Evolutionary conservation across 2,329 filamentous ascomycete genomes (phyloP).

Genomic region (Aspergillus ochraceus): DNA sequence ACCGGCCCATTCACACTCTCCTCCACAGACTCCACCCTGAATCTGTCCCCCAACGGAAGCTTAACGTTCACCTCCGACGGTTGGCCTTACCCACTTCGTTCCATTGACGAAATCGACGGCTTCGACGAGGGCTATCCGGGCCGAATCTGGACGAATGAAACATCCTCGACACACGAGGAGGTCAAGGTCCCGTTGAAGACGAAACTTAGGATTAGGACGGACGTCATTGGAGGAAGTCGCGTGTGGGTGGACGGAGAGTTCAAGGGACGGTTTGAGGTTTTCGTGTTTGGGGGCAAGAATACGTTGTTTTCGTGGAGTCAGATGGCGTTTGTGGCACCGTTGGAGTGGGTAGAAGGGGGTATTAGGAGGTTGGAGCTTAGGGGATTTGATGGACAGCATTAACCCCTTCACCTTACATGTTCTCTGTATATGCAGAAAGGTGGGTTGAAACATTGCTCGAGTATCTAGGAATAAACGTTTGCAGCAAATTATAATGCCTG

Average conservation of each 20-base stretch:
- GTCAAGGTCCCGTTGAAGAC: constrained; percentile 37
- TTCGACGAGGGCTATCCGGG: constrained; percentile 51
- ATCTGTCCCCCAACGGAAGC: constrained; percentile 33
- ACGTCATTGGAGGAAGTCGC: constrained; percentile 48
- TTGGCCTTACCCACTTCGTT: constrained; percentile 52
- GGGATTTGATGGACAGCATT: constrained; percentile 1
- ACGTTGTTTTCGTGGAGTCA: constrained; percentile 56
- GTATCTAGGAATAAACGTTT: no score
- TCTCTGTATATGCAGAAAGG: background rate
- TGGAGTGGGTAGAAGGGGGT: constrained; percentile 31
- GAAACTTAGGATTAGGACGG: constrained; percentile 45
- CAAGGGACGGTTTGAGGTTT: constrained; percentile 55
- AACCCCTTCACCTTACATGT: background rate
- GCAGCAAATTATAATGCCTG: no score
- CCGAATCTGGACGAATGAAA: constrained; percentile 54
- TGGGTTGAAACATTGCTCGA: no score
- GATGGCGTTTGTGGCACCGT: constrained; percentile 57
- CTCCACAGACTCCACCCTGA: constrained; percentile 46
- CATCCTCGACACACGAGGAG: constrained; percentile 46
- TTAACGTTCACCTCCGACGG: constrained; percentile 48
- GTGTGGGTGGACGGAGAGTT: constrained; percentile 52
- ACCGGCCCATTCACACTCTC: constrained; percentile 47
- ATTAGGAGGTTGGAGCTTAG: constrained; percentile 11
- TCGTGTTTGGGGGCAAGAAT: constrained; percentile 55
- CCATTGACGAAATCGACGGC: constrained; percentile 44